These are phyloP conservation scores for Pugionium cornutum DNA, from an alignment of 345 rosid genomes.

Conservation along the genomic window DNA sequence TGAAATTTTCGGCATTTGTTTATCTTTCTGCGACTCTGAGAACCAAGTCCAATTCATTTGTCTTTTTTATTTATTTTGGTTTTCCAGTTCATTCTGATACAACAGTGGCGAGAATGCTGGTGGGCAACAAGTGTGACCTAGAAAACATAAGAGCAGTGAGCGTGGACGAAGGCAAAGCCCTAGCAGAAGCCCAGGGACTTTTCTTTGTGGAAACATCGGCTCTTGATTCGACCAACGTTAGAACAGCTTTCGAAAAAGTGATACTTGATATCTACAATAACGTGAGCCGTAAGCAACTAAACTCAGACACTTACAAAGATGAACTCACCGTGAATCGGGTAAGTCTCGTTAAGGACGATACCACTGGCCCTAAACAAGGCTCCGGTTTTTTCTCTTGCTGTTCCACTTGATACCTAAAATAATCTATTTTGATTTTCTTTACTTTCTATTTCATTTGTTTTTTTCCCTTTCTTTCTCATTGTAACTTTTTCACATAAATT, in stretches of 20 bases:
- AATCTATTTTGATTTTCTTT: neutral
- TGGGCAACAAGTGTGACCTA: slow-evolving; percentile 85
- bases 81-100: slow-evolving; percentile 71
- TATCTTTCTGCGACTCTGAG: neutral
- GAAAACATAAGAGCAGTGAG: slow-evolving; percentile 70
- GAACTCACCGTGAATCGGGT: slow-evolving; percentile 75
- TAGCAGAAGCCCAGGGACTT: slow-evolving; percentile 72
- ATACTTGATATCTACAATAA: slow-evolving; percentile 72
- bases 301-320: slow-evolving; percentile 72
- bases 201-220: slow-evolving; percentile 96
- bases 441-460: neutral
- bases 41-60: neutral
- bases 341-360: slow-evolving; percentile 53
- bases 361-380: slow-evolving; percentile 43
- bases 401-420: slow-evolving; percentile 47
- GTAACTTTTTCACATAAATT: slow-evolving; percentile 9
- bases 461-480: slow-evolving; percentile 6
- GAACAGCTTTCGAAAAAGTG: slow-evolving; percentile 71
- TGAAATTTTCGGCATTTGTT: neutral
- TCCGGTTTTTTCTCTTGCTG: slow-evolving; percentile 54
- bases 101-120: slow-evolving; percentile 76
- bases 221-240: slow-evolving; percentile 76
- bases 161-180: slow-evolving; percentile 68
- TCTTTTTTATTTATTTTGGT: neutral
- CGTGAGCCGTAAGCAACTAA: slow-evolving; percentile 72